Conservation (phyloP, 164 flowering plant species). For the Kingdonia uniflora region DNA sequence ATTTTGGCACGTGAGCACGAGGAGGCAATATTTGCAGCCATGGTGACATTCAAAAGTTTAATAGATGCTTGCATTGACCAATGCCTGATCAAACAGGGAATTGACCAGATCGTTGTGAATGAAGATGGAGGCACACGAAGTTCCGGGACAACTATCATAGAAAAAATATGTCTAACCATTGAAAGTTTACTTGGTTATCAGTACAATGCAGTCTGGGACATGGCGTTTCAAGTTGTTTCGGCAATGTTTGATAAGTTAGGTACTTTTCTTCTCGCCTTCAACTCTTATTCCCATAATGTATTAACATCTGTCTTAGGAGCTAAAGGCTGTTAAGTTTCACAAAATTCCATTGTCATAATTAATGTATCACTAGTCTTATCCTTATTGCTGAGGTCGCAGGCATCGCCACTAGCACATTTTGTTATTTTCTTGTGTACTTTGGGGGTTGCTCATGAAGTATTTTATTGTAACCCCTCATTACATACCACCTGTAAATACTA, state of each 20-base stretch:
- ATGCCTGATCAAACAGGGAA: slow-evolving; percentile 64
- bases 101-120: too few relatives aligned
- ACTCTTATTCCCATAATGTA: neutral
- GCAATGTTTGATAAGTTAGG: slow-evolving; percentile 86
- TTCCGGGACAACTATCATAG: slow-evolving; percentile 66
- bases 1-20: slow-evolving; percentile 68
- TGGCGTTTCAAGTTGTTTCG: slow-evolving; percentile 67
- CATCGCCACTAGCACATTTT: too few relatives aligned
- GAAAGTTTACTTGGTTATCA: slow-evolving; percentile 78
- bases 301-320: neutral
- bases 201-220: slow-evolving; percentile 67
- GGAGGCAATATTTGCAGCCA: slow-evolving; percentile 71
- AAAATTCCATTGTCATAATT: too few relatives aligned
- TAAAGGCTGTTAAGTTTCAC: neutral
- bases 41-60: slow-evolving; percentile 52
- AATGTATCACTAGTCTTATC: too few relatives aligned
- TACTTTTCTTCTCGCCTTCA: slow-evolving; percentile 12
- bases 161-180: slow-evolving; percentile 66
- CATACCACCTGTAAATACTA: too few relatives aligned
- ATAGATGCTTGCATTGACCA: slow-evolving; percentile 70
- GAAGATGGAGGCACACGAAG: slow-evolving; percentile 23
- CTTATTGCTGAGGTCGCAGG: too few relatives aligned
- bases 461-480: too few relatives aligned
- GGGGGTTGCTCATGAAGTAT: too few relatives aligned
- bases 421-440: too few relatives aligned